These are phyloP conservation scores for Pythium rhizo-oryzae DNA, from an alignment of 352 stramenopile species.

Conservation along the genomic window DNA sequence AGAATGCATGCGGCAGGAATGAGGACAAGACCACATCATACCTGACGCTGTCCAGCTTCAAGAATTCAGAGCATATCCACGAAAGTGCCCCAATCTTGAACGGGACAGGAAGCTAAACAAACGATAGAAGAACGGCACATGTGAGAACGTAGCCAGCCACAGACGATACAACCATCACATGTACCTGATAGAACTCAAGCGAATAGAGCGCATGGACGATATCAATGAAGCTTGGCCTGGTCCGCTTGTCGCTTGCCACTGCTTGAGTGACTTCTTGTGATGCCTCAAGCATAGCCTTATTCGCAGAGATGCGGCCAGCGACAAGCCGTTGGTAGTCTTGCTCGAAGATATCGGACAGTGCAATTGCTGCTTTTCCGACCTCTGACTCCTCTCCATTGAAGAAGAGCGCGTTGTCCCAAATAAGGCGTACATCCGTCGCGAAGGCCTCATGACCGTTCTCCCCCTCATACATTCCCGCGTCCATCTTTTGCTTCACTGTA, in stretches of 20 bases:
- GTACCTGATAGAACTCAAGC: conserved; percentile 69
- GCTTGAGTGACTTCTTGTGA: conserved; percentile 17
- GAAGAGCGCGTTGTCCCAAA: conserved; percentile 82
- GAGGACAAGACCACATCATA: neutral
- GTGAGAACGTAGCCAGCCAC: no score
- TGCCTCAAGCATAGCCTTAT: conserved; percentile 57
- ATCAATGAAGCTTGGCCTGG: conserved; percentile 49
- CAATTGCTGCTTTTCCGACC: conserved; percentile 61
- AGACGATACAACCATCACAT: no score
- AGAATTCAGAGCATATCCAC: conserved; percentile 35
- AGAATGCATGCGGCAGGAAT: neutral
- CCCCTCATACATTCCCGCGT: conserved; percentile 78
- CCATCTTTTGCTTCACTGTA: conserved; percentile 82
- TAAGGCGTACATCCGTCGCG: conserved; percentile 74
- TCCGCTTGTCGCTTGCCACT: conserved; percentile 19
- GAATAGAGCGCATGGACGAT: conserved; percentile 74
- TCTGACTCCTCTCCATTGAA: conserved; percentile 86
- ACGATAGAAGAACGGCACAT: no score
- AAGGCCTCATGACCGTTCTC: conserved; percentile 61
- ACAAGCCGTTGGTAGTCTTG: conserved; percentile 84
- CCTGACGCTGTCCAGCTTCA: conserved; percentile 36
- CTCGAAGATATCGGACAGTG: conserved; percentile 80
- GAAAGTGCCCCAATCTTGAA: conserved; percentile 36
- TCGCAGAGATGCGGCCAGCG: conserved; percentile 53
- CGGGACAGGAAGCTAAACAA: conserved; percentile 30